Evolutionary conservation across 1,284 basidiomycete genomes (phyloP).

Genomic region (Mycosarcoma maydis): DNA sequence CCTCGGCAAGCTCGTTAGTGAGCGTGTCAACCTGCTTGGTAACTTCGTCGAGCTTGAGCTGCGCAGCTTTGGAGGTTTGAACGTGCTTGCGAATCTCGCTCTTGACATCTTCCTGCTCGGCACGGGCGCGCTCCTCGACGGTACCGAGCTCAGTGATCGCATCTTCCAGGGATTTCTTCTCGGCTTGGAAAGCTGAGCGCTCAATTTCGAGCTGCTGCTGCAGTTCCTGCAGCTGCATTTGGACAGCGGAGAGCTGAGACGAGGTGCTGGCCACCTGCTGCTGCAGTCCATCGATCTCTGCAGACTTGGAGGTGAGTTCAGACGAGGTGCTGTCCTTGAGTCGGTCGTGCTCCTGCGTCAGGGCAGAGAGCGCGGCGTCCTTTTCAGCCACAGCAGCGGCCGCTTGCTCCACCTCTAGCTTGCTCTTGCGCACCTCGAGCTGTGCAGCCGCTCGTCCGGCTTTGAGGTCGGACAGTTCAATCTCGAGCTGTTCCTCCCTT

Average conservation of each 20-base stretch:
- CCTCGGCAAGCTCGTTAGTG: slow-evolving; percentile 79
- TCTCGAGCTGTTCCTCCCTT: slow-evolving; percentile 81
- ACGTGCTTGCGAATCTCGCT: slow-evolving; percentile 71
- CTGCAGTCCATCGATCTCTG: slow-evolving; percentile 75
- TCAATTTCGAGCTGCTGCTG: slow-evolving; percentile 74
- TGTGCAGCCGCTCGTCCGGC: slow-evolving; percentile 62
- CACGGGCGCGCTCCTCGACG: slow-evolving; percentile 55
- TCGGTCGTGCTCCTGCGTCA: slow-evolving; percentile 75
- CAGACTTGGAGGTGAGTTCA: slow-evolving; percentile 72
- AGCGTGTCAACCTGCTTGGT: slow-evolving; percentile 74
- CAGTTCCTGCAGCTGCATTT: slow-evolving; percentile 73
- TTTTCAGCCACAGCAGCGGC: slow-evolving; percentile 77
- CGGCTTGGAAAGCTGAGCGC: slow-evolving; percentile 75
- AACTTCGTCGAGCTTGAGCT: slow-evolving; percentile 77
- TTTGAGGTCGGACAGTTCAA: slow-evolving; percentile 75
- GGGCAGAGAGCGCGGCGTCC: slow-evolving; percentile 75
- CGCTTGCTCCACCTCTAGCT: slow-evolving; percentile 78
- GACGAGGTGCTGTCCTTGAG: slow-evolving; percentile 68
- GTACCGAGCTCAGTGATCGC: slow-evolving; percentile 58
- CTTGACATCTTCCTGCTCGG: slow-evolving; percentile 72
- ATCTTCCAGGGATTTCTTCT: slow-evolving; percentile 69
- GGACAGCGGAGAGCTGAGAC: slow-evolving; percentile 73
- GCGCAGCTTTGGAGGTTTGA: slow-evolving; percentile 79
- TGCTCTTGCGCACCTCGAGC: slow-evolving; percentile 70
- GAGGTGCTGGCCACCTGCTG: slow-evolving; percentile 74